Conservation (phyloP, 768 basidiomycete species). For the Suillus subalutaceus region DNA sequence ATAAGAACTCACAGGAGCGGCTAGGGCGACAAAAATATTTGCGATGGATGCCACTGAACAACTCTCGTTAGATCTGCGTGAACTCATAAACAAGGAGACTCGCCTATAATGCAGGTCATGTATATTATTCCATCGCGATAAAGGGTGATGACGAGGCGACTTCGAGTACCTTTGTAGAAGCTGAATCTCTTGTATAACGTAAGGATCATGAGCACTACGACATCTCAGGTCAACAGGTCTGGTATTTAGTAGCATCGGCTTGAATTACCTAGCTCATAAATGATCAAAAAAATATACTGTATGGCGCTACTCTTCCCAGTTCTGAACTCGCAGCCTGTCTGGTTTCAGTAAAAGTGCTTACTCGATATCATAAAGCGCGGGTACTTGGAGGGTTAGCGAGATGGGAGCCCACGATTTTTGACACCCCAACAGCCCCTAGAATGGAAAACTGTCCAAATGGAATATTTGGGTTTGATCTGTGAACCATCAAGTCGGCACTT, state of each 20-base stretch:
- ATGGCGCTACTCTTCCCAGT: not conserved
- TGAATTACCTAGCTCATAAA: conserved; percentile 5
- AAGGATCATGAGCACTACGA: conserved; percentile 1
- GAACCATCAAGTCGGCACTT: not conserved
- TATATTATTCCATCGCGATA: not conserved
- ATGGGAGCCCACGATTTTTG: not conserved
- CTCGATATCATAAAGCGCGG: not conserved
- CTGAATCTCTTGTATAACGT: not conserved
- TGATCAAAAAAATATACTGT: not conserved
- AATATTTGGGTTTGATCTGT: not conserved
- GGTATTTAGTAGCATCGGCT: not conserved
- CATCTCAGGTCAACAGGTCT: not conserved
- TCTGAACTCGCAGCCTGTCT: not conserved
- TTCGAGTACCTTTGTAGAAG: not conserved
- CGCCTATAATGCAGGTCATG: not conserved
- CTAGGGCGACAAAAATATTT: not conserved
- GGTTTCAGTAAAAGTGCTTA: not conserved
- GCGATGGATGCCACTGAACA: not conserved
- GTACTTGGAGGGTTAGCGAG: not conserved
- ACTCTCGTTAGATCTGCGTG: not conserved
- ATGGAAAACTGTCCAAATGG: not conserved
- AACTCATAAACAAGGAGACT: not conserved
- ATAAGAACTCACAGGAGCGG: not conserved
- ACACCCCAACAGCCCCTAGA: not conserved
- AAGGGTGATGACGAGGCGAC: conserved; percentile 1